These are phyloP conservation scores for Paecilomyces fulvus DNA, from an alignment of 2,329 filamentous ascomycete species.

Conservation along the genomic window DNA sequence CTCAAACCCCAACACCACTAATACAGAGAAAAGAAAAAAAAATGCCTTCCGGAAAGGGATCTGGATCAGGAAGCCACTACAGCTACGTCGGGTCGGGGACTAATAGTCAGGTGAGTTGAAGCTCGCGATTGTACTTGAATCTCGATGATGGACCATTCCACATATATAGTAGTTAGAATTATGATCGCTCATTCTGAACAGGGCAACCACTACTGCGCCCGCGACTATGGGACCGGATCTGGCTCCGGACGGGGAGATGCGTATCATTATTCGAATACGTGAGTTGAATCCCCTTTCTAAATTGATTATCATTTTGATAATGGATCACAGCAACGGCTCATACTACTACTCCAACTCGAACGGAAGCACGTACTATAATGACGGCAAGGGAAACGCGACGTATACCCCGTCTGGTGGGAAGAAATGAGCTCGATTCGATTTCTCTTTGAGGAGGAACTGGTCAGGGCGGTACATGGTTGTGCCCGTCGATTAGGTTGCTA, in stretches of 20 bases:
- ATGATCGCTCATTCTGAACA: constrained; percentile 21
- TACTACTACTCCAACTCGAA: constrained; percentile 68
- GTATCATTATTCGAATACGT: constrained; percentile 58
- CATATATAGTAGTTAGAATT: too few relatives aligned
- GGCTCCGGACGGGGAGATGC: constrained; percentile 34
- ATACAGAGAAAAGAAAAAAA: not conserved
- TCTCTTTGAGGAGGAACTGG: too few relatives aligned
- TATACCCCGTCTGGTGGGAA: constrained; percentile 52
- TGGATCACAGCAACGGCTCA: constrained; percentile 48
- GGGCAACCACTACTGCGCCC: constrained; percentile 61
- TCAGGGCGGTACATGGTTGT: too few relatives aligned
- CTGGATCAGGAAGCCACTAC: constrained; percentile 23
- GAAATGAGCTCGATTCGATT: constrained; percentile 5
- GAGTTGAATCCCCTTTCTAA: constrained; percentile 4
- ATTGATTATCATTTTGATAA: not conserved
- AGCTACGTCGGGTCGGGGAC: constrained; percentile 43
- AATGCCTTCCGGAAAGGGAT: not conserved
- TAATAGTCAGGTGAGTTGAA: constrained; percentile 49
- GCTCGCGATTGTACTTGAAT: too few relatives aligned
- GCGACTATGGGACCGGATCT: constrained; percentile 51
- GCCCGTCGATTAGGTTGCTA: too few relatives aligned
- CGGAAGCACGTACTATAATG: constrained; percentile 61
- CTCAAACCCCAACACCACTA: not conserved
- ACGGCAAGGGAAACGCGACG: constrained; percentile 47
- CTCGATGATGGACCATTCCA: too few relatives aligned